Base-by-base conservation (phyloP, 805 yeast species). In the Metschnikowia similis region DNA sequence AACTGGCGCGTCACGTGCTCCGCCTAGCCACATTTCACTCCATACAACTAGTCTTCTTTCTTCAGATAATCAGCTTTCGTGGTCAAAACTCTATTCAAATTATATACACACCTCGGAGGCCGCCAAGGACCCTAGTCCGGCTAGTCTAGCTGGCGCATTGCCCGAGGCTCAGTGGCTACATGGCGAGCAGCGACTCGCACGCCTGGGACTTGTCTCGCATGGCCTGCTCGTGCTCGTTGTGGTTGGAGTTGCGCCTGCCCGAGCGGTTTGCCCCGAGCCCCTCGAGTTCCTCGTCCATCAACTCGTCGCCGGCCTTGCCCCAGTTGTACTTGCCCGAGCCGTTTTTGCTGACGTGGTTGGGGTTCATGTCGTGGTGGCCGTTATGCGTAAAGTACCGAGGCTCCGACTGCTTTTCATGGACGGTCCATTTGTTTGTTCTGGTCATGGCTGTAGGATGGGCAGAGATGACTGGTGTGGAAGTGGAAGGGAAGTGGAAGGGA, bases 241-340 rank as follows among this genome's bases (percentile, higher is more conserved):
- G 77, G 51, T 73, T 72, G 29, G 75, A 70, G 57, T 73, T 73
- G 48, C 77, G 58, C 56, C 76, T 67, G 8, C 56, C 56, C 3
- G 70, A 59, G 11, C 46, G 27, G 8, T n/a, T 32, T 40, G 55
- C 49, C 6, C 66, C 65, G 35, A 53, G 50, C 11, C 13, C 32
- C 13, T 11, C 32, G 68, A 4, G 75, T 54, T 81, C 84, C 16
- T 76, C 70, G 47, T 79, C 81, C 51, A 80, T 76, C 53, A 87
- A 65, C 60, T 89, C 96, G 58, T 87, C 96, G 30, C 90, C 92
- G 8, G 82, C 77, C 52, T 75, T 71, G 40, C 97, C 97, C 96
- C 96, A 89, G 62, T 89, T 89, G 56, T 84, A 85, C 59, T 82
- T 83, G 42, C 97, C 97, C 32, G 85, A 85, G 45, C 97, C 97